Evolutionary conservation across 2,329 filamentous ascomycete species (phyloP), one percentile per base, ranked within the genome.

Genomic region (Diaporthe citri): DNA sequence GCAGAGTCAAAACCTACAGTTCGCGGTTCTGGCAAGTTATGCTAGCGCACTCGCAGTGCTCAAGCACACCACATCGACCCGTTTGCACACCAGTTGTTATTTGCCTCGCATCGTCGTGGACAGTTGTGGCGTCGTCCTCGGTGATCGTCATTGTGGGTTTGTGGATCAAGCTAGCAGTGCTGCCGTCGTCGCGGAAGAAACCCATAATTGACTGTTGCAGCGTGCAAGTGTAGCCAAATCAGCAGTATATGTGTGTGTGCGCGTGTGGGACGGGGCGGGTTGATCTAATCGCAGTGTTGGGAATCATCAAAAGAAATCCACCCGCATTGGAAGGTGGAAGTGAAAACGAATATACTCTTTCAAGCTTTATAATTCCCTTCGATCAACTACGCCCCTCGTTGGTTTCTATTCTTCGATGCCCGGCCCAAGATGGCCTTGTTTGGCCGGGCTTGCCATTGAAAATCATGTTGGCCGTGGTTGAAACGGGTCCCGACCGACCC

Each of bases 401-500:
- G 39, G 67, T 71, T 57, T 25, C 51, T 34, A 46, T 57, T 57
- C n/a, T 48, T 59, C 22, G 25, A 43, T 36, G 8, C 17, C 28
- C 25, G 51, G 15, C 31, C 64, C 64, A 39, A 55, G 1, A 31
- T 5, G 28, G 17, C 52, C 52, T 3, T 15, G 17, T 57, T 10
- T 10, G 67, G 25, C 39, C 20, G 39, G 48, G 15, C 48, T 70
- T 25, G 57, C 39, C 13, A 34, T 48, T 17, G 1, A 59, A 48
- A 2, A 17, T n/a, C 12, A 2, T n/a, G 52, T 34, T 48, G 39
- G 51, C 52, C 20, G 39, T 57, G 36, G 39, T 59, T 71, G 67
- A 71, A 71, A 71, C 67, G 20, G 67, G 67, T 34, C 52, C 55
- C 55, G 52, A 34, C 67, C 67, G 25, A 15, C 31, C 17, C 39